phyloP scores from a whole-genome alignment of 345 rosid species.

The Noccaea caerulescens region DNA sequence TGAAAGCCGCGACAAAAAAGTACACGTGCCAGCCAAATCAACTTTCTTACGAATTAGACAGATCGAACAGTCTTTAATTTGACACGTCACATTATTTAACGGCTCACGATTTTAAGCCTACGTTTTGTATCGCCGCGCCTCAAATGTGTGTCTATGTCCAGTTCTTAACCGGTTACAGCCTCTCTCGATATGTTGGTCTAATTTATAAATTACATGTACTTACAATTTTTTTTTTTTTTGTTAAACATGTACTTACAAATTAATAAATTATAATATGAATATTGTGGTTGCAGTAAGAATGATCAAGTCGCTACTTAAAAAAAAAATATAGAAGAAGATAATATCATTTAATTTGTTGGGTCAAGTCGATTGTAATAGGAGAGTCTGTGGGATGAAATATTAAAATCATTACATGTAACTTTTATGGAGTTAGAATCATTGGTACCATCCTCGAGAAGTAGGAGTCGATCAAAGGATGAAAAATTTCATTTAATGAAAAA shows the following conservation, averaged over 20 bases:
- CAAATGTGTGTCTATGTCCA: background rate
- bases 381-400: background rate
- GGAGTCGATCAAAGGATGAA: constrained; percentile 12
- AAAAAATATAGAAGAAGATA: background rate
- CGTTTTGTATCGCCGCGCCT: background rate
- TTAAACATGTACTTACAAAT: background rate
- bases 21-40: constrained; percentile 14
- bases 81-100: constrained; percentile 21
- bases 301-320: background rate
- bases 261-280: background rate
- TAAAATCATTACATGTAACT: background rate
- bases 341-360: constrained; percentile 22
- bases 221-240: background rate
- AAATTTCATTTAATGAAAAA: constrained; percentile 18
- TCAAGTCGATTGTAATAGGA: constrained; percentile 22
- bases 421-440: constrained; percentile 32
- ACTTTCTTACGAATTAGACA: background rate
- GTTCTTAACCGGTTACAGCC: background rate
- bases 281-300: background rate
- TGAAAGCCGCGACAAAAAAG: background rate
- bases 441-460: constrained; percentile 37
- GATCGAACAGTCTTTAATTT: background rate
- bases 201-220: background rate
- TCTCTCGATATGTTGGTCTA: background rate
- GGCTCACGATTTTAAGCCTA: background rate